Percentiles rank a stretch among this genome's conserved stretches.
Conservation (phyloP, 2,329 filamentous ascomycete genomes). For the Penicillium palitans region DNA sequence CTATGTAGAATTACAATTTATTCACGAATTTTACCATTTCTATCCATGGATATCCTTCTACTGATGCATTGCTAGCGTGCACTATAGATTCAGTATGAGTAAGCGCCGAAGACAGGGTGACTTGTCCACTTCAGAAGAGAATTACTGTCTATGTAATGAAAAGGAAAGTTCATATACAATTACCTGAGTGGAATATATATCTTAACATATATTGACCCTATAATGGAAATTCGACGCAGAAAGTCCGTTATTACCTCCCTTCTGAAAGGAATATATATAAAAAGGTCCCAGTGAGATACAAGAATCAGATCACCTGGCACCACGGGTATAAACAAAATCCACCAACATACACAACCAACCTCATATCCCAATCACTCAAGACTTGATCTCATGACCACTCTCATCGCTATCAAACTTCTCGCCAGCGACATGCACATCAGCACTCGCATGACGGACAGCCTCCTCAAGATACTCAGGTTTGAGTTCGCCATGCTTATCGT, state of each 20-base stretch:
- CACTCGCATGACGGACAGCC: conserved; percentile 24
- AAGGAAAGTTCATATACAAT: background rate
- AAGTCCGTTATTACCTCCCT: background rate
- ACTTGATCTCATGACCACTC: conserved; percentile 19
- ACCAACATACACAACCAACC: background rate
- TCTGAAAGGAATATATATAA: background rate
- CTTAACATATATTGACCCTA: no score
- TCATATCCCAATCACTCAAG: background rate
- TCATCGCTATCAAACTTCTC: conserved; percentile 29
- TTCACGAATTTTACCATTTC: background rate
- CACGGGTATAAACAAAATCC: conserved; percentile 3
- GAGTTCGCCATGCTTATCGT: conserved; percentile 59
- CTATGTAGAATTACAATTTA: conserved; percentile 11
- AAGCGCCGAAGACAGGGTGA: background rate
- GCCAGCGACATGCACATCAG: conserved; percentile 13
- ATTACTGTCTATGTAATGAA: no score
- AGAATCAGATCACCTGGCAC: background rate
- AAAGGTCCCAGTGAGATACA: background rate
- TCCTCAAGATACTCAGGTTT: conserved; percentile 51
- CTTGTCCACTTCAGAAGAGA: background rate
- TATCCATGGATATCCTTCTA: no score
- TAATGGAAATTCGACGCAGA: background rate
- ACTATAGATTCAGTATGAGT: background rate
- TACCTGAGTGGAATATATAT: background rate
- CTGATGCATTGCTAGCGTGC: background rate